Evolutionary conservation across 768 basidiomycete genomes (phyloP).

Genomic region (Artomyces pyxidatus): DNA sequence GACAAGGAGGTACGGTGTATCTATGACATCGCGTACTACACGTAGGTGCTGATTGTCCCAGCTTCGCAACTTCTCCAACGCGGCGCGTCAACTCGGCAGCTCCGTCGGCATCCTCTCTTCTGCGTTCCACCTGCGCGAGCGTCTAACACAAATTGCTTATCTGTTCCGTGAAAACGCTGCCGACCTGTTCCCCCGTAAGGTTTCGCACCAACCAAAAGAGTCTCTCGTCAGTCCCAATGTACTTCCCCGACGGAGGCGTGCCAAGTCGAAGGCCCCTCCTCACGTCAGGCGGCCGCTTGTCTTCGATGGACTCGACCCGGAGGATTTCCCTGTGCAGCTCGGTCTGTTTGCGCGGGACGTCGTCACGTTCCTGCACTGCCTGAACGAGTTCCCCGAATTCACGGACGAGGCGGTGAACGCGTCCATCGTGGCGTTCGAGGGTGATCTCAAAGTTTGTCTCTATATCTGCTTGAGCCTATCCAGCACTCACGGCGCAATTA

Average conservation of each 20-base stretch:
- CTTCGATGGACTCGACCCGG: conserved; percentile 50
- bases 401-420: conserved; percentile 64
- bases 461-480: conserved; percentile 2
- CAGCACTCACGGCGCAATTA: conserved; percentile 19
- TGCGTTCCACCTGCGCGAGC: conserved; percentile 60
- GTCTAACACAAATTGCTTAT: conserved; percentile 58
- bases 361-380: conserved; percentile 55
- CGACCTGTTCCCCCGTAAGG: conserved; percentile 65
- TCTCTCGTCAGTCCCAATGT: conserved; percentile 29
- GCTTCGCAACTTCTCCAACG: conserved; percentile 72
- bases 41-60: conserved; percentile 24
- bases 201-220: conserved; percentile 36
- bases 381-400: conserved; percentile 77
- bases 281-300: conserved; percentile 47
- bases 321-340: conserved; percentile 60
- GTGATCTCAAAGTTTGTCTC: conserved; percentile 51
- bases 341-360: conserved; percentile 57
- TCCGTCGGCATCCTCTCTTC: conserved; percentile 73
- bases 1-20: conserved; percentile 48
- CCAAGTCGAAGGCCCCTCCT: conserved; percentile 26
- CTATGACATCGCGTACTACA: background rate
- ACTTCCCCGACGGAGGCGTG: conserved; percentile 26
- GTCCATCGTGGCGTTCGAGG: conserved; percentile 59
- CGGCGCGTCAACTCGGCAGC: conserved; percentile 67
- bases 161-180: conserved; percentile 72